Percentiles rank a stretch among this genome's conserved stretches.
phyloP scores from a whole-genome alignment of 2,329 filamentous ascomycete genomes.

The Cordyceps fumosorosea region DNA sequence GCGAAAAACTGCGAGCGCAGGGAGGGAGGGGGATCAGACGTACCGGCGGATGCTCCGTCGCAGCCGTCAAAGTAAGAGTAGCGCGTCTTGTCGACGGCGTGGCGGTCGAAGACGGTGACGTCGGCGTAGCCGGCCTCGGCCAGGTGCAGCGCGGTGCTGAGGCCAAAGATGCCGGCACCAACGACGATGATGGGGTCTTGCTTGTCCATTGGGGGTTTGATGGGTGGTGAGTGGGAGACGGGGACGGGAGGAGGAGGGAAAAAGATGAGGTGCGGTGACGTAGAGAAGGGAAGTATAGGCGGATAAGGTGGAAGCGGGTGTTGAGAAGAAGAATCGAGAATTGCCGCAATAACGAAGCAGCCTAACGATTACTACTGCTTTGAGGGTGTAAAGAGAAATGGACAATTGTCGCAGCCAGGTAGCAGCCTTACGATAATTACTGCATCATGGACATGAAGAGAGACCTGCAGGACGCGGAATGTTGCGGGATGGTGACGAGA shows the following conservation, averaged over 20 bases:
- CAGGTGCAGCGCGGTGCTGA: constrained; percentile 28
- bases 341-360: background rate
- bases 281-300: background rate
- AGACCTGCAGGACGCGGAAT: too few species aligned
- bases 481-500: background rate
- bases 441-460: too few species aligned
- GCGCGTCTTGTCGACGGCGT: constrained; percentile 31
- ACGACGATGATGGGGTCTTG: background rate
- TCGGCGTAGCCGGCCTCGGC: constrained; percentile 34
- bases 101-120: constrained; percentile 42
- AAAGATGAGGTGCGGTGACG: too few species aligned
- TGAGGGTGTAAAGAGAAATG: too few species aligned
- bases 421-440: background rate
- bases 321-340: background rate
- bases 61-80: constrained; percentile 37
- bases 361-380: background rate
- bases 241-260: too few species aligned
- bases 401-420: background rate
- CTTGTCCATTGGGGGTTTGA: background rate
- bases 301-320: background rate
- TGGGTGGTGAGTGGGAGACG: background rate
- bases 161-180: constrained; percentile 22
- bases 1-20: background rate
- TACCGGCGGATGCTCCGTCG: constrained; percentile 37
- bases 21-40: background rate